A percentile compares a stretch with the other conserved stretches of the same genome.
Conservation (phyloP, 768 basidiomycete species). For the Coprinopsis marcescibilis region DNA sequence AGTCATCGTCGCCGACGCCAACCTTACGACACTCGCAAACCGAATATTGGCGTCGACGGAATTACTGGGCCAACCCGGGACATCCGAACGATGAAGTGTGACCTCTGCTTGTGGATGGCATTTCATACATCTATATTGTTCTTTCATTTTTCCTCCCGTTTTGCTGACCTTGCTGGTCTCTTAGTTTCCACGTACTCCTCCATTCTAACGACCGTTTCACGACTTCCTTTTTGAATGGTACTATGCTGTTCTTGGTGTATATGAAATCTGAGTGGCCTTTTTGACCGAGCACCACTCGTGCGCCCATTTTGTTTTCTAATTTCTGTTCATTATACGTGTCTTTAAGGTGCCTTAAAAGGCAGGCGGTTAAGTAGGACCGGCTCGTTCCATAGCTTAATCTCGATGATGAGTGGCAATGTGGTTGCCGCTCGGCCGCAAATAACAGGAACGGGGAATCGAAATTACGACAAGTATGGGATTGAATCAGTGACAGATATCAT, state of each 20-base stretch:
- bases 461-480: too few species aligned
- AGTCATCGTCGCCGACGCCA: constrained; percentile 92
- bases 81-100: constrained; percentile 1
- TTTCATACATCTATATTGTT: background rate
- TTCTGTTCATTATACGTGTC: background rate
- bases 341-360: background rate
- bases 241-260: too few species aligned
- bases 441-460: too few species aligned
- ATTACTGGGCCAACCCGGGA: constrained; percentile 9
- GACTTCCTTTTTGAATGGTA: background rate
- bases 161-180: background rate
- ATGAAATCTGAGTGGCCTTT: background rate
- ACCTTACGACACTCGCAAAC: constrained; percentile 77
- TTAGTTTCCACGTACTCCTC: background rate
- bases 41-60: constrained; percentile 72
- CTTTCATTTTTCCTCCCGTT: background rate
- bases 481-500: too few species aligned
- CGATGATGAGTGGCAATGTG: too few species aligned
- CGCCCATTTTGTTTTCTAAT: background rate
- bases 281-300: background rate
- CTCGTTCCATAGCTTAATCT: too few species aligned
- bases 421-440: too few species aligned
- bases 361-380: background rate
- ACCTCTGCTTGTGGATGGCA: background rate
- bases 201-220: background rate